Base-by-base conservation (phyloP, 768 basidiomycete species). In the Lactifluus pinguis region DNA sequence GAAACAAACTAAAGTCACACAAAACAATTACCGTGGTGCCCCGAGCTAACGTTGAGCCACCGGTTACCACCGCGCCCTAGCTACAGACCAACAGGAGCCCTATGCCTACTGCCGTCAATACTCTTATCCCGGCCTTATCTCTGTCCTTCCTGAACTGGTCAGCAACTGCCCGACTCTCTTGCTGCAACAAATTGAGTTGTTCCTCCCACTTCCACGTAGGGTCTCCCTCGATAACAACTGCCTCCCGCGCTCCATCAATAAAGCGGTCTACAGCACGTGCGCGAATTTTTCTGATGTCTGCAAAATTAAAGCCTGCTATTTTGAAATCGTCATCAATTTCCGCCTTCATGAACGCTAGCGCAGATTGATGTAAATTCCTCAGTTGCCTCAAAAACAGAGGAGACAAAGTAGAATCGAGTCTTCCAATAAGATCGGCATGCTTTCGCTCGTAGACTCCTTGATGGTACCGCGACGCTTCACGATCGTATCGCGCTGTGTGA, bases 401-500 rank as follows among this genome's bases (percentile, higher is more conserved):
- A 2, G 84, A 87, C 8, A 98, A 83, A 0, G 83, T 82, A 0
- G 88, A 78, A 65, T 94, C 86, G 34, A 99, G 75, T 4, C 87
- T 79, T 3, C 81, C 75, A 55, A 89, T 68, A 11, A 99, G 81
- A 68, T 98, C 95, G 1, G 76, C 73, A 49, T 95, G 93, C 76
- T 98, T 98, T 58, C 93, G 86, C 6, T 81, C 76, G 72, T 99
- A 99, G 21, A 99, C 97, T 17, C 84, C 91, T 65, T 91, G 82
- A 75, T 98, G 94, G 69, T 99, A 99, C 36, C 97, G 83, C n/a
- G 94, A 98, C 1, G 95, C 97, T 63, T 95, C 92, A 19, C 84
- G 82, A 73, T 98, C 97, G 70, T 97, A 99, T 39, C 88, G 87
- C 58, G 79, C 95, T 95, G 59, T 15, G 25, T 21, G 63, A 59